Evolutionary conservation across 2,329 filamentous ascomycete genomes (phyloP).

Genomic region (Diaporthe longicolla): DNA sequence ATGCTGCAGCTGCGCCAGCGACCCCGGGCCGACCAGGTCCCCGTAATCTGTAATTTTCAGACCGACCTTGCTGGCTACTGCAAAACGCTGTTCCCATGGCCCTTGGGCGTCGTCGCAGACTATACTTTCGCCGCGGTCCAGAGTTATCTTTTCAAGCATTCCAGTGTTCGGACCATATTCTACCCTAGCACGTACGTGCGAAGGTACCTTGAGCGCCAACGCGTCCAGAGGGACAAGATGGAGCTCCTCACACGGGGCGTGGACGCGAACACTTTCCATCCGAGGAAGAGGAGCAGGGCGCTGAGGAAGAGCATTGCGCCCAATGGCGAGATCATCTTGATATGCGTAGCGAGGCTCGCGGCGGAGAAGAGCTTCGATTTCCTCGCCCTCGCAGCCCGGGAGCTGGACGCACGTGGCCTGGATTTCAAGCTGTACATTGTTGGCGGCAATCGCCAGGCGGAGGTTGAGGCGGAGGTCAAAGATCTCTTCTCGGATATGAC

Average conservation of each 20-base stretch:
- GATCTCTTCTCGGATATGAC: slow-evolving; percentile 68
- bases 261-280: slow-evolving; percentile 73
- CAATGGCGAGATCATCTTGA: slow-evolving; percentile 73
- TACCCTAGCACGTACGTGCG: slow-evolving; percentile 76
- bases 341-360: slow-evolving; percentile 76
- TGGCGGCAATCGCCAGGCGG: slow-evolving; percentile 75
- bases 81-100: slow-evolving; percentile 76
- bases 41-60: slow-evolving; percentile 78
- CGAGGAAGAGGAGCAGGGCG: slow-evolving; percentile 63
- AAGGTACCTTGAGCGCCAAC: slow-evolving; percentile 70
- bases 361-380: slow-evolving; percentile 81
- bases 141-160: slow-evolving; percentile 75
- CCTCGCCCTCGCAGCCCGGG: slow-evolving; percentile 68
- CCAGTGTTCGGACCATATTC: slow-evolving; percentile 75
- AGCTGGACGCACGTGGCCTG: slow-evolving; percentile 68
- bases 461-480: slow-evolving; percentile 73
- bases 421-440: slow-evolving; percentile 77
- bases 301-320: slow-evolving; percentile 70
- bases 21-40: slow-evolving; percentile 65
- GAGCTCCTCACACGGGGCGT: slow-evolving; percentile 75
- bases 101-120: slow-evolving; percentile 72
- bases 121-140: slow-evolving; percentile 74
- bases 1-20: slow-evolving; percentile 78
- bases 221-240: slow-evolving; percentile 69
- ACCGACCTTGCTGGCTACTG: slow-evolving; percentile 80